Base-by-base conservation (phyloP, 1,284 basidiomycete species). In the Austropuccinia psidii region DNA sequence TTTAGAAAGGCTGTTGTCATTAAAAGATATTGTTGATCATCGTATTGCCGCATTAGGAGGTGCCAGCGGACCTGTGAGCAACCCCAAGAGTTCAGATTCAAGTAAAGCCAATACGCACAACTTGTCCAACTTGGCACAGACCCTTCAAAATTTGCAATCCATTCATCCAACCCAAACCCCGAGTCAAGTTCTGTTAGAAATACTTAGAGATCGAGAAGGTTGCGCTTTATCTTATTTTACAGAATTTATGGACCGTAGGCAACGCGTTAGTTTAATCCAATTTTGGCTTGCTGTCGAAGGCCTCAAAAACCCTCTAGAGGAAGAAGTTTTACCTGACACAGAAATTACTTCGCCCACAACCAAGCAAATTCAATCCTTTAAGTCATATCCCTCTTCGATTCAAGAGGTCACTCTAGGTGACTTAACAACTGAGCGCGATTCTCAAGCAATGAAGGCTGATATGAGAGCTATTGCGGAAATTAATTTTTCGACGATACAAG, bases 211-310 rank as follows among this genome's bases (percentile, higher is more conserved):
- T 55, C 37, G 76, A 73, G 41, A 54, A 75, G 55, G 31, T 27
- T 31, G 60, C 39, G 58, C 92, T 0, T 85, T 98, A 0, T 93
- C 90, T 1, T 95, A 95, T 80, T 92, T 95, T 82, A 94, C 97
- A 87, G 95, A 98, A 82, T 95, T 91, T 79, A 94, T 97, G 91
- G 95, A 98, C 77, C 86, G 94, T 7, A 86, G 90, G 2, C 85
- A 88, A 73, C 87, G 90, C 35, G 90, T 92, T 17, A 80, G 91
- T 9, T 86, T 93, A 2, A 90, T 97, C 1, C 95, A 97, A 77
- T 98, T 97, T 82, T 98, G 95, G 95, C 84, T 98, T 2, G 91
- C 92, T 0, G 91, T 98, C 0, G 93, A 98, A 81, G 92, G 91
- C 64, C 94, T 98, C 85, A 98, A 97, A 82, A 91, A 95, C 77